A percentile compares a stretch with the other conserved stretches of the same genome.
phyloP scores from a whole-genome alignment of 108 stramenopile genomes.

The Conticribra weissflogii region DNA sequence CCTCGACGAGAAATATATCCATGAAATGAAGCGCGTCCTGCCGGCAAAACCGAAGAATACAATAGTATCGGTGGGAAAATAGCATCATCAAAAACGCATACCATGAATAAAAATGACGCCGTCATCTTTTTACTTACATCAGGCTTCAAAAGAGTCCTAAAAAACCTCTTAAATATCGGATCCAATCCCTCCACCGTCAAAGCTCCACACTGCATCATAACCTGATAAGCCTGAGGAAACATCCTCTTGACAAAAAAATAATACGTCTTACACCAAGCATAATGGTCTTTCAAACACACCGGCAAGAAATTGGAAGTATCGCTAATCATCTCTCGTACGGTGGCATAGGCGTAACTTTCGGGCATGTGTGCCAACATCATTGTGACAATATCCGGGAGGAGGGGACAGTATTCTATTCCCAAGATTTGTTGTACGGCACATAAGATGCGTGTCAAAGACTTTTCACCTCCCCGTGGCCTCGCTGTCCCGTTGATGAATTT shows the following conservation, averaged over 20 bases:
- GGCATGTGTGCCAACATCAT: slow-evolving; percentile 60
- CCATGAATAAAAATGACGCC: too few species aligned
- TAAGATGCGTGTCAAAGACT: slow-evolving; percentile 55
- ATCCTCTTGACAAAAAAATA: slow-evolving; percentile 56
- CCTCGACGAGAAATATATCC: slow-evolving; percentile 85
- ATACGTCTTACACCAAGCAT: slow-evolving; percentile 69
- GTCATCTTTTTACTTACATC: too few species aligned
- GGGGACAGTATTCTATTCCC: slow-evolving; percentile 73
- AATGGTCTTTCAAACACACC: slow-evolving; percentile 58
- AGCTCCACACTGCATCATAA: slow-evolving; percentile 58
- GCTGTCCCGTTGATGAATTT: background rate
- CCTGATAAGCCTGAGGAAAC: slow-evolving; percentile 56
- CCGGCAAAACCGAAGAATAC: too few species aligned
- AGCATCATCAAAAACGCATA: too few species aligned
- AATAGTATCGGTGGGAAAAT: too few species aligned
- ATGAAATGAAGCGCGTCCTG: slow-evolving; percentile 64
- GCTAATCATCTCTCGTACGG: slow-evolving; percentile 77
- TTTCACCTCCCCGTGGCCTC: slow-evolving; percentile 13
- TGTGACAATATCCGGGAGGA: slow-evolving; percentile 60
- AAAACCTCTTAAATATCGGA: slow-evolving; percentile 77
- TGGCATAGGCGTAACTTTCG: slow-evolving; percentile 75
- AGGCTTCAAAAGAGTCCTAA: slow-evolving; percentile 56
- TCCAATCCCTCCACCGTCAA: slow-evolving; percentile 53
- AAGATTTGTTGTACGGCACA: slow-evolving; percentile 58
- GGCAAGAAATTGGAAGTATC: slow-evolving; percentile 65